Conservation (phyloP, 1,284 basidiomycete genomes). For the Marasmius tenuissimus region DNA sequence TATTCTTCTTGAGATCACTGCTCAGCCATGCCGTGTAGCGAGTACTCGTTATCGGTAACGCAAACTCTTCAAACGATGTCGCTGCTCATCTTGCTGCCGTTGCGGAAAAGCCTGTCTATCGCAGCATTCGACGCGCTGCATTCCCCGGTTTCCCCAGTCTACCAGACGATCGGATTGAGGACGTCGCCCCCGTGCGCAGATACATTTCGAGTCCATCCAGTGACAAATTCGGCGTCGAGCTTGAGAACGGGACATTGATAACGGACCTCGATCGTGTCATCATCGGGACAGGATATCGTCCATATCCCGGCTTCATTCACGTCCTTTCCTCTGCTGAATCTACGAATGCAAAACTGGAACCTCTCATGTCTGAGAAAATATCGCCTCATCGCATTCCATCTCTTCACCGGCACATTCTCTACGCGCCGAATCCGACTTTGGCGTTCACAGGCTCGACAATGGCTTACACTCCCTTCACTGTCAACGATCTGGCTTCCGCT, state of each 20-base stretch:
- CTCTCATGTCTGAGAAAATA: constrained; percentile 19
- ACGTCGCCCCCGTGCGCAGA: constrained; percentile 37
- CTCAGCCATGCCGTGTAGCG: constrained; percentile 28
- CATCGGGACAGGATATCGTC: constrained; percentile 44
- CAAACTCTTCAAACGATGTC: constrained; percentile 49
- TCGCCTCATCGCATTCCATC: constrained; percentile 36
- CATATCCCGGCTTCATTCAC: constrained; percentile 40
- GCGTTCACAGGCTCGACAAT: constrained; percentile 36
- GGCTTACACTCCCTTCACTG: constrained; percentile 11
- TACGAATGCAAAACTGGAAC: constrained; percentile 6
- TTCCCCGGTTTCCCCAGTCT: constrained; percentile 40
- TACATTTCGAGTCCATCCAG: constrained; percentile 20
- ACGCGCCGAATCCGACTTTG: constrained; percentile 41
- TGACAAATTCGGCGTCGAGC: constrained; percentile 29
- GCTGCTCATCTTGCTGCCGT: constrained; percentile 39
- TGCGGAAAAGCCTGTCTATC: constrained; percentile 37
- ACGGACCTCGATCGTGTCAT: constrained; percentile 40
- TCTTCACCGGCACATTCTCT: constrained; percentile 43
- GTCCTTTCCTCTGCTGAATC: constrained; percentile 21
- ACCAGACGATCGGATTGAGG: constrained; percentile 38
- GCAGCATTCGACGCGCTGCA: constrained; percentile 39
- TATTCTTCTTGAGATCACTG: not conserved
- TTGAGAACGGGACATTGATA: constrained; percentile 35
- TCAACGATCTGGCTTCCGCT: constrained; percentile 8
- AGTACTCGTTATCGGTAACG: constrained; percentile 44